phyloP scores from a whole-genome alignment of 2,329 filamentous ascomycete species.

The Fusarium sp. region DNA sequence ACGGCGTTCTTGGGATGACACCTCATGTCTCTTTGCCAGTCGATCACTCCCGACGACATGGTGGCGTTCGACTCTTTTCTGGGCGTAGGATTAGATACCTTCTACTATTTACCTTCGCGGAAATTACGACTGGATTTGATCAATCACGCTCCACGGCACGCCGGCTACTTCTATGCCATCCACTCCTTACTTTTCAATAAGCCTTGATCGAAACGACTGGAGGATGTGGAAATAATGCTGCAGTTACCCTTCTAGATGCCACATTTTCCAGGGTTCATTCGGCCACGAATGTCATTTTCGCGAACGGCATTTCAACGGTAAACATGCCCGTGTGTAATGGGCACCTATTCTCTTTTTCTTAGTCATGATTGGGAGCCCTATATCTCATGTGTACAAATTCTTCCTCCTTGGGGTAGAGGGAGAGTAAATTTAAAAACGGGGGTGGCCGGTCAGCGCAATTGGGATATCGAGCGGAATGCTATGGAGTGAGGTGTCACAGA shows the following conservation, averaged over 20 bases:
- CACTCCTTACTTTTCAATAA: conserved; percentile 53
- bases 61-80: conserved; percentile 55
- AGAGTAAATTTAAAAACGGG: conserved; percentile 41
- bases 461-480: conserved; percentile 41
- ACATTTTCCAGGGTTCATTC: conserved; percentile 11
- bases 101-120: conserved; percentile 46
- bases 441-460: conserved; percentile 32
- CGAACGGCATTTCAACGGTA: conserved; percentile 21
- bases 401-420: conserved; percentile 12
- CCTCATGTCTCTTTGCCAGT: conserved; percentile 55
- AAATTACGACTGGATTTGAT: conserved; percentile 51
- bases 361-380: conserved; percentile 37
- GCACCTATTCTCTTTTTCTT: conserved; percentile 39
- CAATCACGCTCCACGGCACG: conserved; percentile 45
- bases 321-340: conserved; percentile 40
- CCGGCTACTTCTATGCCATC: conserved; percentile 54
- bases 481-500: conserved; percentile 35
- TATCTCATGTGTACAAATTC: conserved; percentile 46
- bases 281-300: conserved; percentile 14
- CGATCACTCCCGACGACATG: conserved; percentile 50
- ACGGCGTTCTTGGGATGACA: conserved; percentile 58
- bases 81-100: conserved; percentile 54
- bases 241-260: conserved; percentile 24
- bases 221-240: conserved; percentile 38
- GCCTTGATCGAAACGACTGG: conserved; percentile 47